Conservation (phyloP, 768 basidiomycete species). For the Russula virescens region DNA sequence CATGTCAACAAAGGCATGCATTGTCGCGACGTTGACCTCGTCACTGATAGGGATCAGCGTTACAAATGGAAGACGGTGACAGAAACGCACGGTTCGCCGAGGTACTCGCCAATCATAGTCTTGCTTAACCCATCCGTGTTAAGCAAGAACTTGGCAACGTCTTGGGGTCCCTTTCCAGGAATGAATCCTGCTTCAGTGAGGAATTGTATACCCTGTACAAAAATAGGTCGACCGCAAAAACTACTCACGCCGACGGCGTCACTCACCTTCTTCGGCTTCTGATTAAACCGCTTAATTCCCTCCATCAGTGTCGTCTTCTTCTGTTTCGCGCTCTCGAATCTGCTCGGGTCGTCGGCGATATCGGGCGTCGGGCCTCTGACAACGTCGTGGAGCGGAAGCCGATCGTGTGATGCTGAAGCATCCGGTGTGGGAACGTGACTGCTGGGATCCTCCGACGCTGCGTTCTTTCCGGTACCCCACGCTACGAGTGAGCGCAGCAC, state of each 20-base stretch:
- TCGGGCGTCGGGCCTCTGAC: slow-evolving; percentile 75
- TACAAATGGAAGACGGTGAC: neutral
- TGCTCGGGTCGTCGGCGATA: slow-evolving; percentile 78
- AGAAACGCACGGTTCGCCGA: slow-evolving; percentile 84
- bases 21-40: slow-evolving; percentile 81
- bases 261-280: slow-evolving; percentile 92
- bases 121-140: slow-evolving; percentile 91
- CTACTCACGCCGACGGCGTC: neutral
- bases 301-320: slow-evolving; percentile 92
- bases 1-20: slow-evolving; percentile 96
- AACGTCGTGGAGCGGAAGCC: slow-evolving; percentile 40
- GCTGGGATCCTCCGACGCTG: slow-evolving; percentile 38
- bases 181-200: slow-evolving; percentile 88
- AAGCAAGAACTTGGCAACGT: slow-evolving; percentile 81
- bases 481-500: slow-evolving; percentile 85
- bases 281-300: slow-evolving; percentile 97
- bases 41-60: slow-evolving; percentile 46
- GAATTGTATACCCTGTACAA: slow-evolving; percentile 75
- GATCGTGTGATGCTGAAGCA: slow-evolving; percentile 48
- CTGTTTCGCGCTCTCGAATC: slow-evolving; percentile 93
- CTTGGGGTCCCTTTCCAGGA: slow-evolving; percentile 56
- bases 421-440: slow-evolving; percentile 41
- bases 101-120: slow-evolving; percentile 94
- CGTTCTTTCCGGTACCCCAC: slow-evolving; percentile 67
- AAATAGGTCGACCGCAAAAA: neutral